Evolutionary conservation across 768 basidiomycete species (phyloP), one percentile per base, ranked within the genome.

Genomic region (Gloeopeniophorella convolvens): DNA sequence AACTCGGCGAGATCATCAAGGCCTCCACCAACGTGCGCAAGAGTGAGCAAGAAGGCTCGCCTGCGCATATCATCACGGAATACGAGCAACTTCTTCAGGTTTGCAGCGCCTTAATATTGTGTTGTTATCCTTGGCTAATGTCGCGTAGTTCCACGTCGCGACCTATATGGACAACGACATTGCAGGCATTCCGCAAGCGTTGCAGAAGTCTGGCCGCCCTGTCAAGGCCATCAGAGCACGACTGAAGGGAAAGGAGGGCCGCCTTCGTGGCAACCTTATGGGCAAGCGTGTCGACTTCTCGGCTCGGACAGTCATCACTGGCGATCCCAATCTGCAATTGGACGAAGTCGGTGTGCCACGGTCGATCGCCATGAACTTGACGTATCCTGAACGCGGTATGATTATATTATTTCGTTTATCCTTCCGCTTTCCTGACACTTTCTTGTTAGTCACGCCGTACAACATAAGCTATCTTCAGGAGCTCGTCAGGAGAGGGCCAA

Each of bases 101-200:
- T 54, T 47, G 77, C 66, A 44, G 6, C n/a, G 9, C 32, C 26
- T 44, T 5, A 28, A 11, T 20, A 8, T 50, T 23, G 47, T 28
- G 10, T 41, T 42, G 8, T 13, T 45, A 24, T 18, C 32, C 48
- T n/a, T 26, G n/a, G 16, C 47, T 42, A 34, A 48, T 5, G n/a
- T 5, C 23, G 33, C 11, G 9, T 13, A 96, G 91, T 99, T 94
- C 65, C 96, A 99, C 63, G 93, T 97, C 53, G 96, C 96, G 3
- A 98, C 96, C 0, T 99, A 98, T 65, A 99, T 99, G 95, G 96
- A 99, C 64, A 99, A 99, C 63, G 94, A 98, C 63, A 94, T 98
- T 50, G 93, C 96, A 28, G 96, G 96, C 37, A 90, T 97, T 30
- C 96, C 96, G 1, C 95, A 97, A 63, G 93, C 96, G 2, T 70